Evolutionary conservation across 306 rosid species (phyloP), one percentile per base, ranked within the genome.

Genomic region (Albizia julibrissin): DNA sequence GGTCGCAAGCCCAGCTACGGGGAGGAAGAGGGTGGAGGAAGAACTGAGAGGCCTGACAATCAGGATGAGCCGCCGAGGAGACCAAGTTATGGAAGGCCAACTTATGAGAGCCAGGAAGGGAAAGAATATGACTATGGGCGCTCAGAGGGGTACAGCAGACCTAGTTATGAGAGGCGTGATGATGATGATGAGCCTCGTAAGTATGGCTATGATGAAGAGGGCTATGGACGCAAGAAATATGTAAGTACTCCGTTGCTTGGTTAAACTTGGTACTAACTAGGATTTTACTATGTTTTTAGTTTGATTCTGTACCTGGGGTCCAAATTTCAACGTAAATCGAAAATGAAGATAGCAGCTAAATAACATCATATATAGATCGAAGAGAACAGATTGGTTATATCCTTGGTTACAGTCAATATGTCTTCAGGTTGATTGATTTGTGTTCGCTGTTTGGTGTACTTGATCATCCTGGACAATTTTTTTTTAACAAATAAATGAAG

Each of bases 161-260:
- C 89, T 4, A 74, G 87, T 15, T 58, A 70, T 70, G 91, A 39
- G 79, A 84, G 75, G 89, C 82, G 83, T 50, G 84, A 78, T 58
- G 95, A 87, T 21, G 88, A 86, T 22, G 88, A 81, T 8, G 88
- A 80, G 19, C 83, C 76, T 43, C 84, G 84, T 24, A 76, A 82
- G 68, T 78, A 82, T 69, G 91, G 90, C 10, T 68, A 86, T 69
- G 87, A 89, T 19, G 91, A 86, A 69, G 93, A 89, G 73, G 81
- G 91, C 76, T 84, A 89, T 81, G 90, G 89, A 22, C 97, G 94
- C 52, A 92, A 93, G 90, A 91, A 95, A 92, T 79, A 89, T 76
- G 98, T 93, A 84, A 95, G 98, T 74, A 71, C 37, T 70, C 56
- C 31, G 18, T 26, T 61, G 67, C 14, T n/a, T 76, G 46, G 52